Evolutionary conservation across 2,329 filamentous ascomycete genomes (phyloP).

Genomic region (Pyrenophora seminiperda): DNA sequence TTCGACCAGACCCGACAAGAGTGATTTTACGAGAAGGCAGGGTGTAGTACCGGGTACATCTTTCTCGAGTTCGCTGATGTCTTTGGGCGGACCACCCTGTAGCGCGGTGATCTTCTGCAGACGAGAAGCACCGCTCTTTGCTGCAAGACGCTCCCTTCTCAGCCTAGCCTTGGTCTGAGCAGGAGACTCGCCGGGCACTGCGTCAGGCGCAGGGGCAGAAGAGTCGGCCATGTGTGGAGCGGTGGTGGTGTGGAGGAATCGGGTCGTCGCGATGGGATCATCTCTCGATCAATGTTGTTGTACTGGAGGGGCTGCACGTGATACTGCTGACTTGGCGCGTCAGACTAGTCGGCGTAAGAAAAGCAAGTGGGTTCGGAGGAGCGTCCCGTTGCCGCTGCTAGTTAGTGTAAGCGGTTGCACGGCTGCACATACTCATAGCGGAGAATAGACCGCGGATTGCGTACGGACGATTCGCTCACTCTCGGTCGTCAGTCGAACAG

Average conservation of each 20-base stretch:
- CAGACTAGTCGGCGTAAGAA: too few species aligned
- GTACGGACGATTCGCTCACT: background rate
- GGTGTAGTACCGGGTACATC: conserved; percentile 44
- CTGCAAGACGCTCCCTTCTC: conserved; percentile 78
- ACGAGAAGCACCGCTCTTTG: conserved; percentile 73
- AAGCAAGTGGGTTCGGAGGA: too few species aligned
- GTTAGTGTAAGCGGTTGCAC: too few species aligned
- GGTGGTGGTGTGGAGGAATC: conserved; percentile 1
- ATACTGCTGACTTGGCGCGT: too few species aligned
- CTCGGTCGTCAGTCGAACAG: background rate
- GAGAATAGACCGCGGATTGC: too few species aligned
- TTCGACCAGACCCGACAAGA: conserved; percentile 10
- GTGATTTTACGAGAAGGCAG: background rate
- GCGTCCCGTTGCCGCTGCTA: too few species aligned
- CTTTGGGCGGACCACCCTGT: conserved; percentile 57
- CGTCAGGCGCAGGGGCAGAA: conserved; percentile 21
- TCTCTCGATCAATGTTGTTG: background rate
- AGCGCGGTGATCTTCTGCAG: conserved; percentile 77
- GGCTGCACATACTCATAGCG: too few species aligned
- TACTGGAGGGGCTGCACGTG: too few species aligned
- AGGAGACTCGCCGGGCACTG: conserved; percentile 44
- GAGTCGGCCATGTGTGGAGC: conserved; percentile 32
- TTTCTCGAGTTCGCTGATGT: conserved; percentile 42
- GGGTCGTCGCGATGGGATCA: conserved; percentile 2
- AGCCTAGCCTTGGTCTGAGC: conserved; percentile 67